Percentiles rank a stretch among this genome's conserved stretches.
These are phyloP conservation scores for Hippophae rhamnoides DNA, from an alignment of 306 rosid species.

Conservation along the genomic window DNA sequence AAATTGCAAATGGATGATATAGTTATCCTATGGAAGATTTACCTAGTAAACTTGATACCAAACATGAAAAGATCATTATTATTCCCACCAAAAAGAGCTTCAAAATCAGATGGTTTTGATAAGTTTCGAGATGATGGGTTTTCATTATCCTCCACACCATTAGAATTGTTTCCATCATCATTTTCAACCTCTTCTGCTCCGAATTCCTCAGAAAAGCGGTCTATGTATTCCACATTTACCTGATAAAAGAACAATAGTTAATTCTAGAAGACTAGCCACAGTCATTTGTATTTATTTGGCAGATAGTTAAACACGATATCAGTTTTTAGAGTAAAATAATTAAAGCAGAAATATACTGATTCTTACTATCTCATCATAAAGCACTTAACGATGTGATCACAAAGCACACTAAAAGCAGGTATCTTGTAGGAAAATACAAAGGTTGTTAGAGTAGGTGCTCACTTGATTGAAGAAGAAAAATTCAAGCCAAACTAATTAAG, in stretches of 20 bases:
- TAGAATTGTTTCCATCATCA: constrained; percentile 18
- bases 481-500: too few relatives aligned
- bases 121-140: constrained; percentile 32
- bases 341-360: too few relatives aligned
- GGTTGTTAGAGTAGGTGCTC: too few relatives aligned
- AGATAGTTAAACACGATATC: neutral
- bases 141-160: constrained; percentile 25
- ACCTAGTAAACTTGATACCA: constrained; percentile 90
- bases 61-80: constrained; percentile 77
- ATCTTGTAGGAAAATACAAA: too few relatives aligned
- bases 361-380: too few relatives aligned
- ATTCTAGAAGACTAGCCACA: constrained; percentile 5
- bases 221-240: constrained; percentile 68
- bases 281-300: neutral
- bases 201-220: constrained; percentile 63
- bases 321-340: neutral
- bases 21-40: constrained; percentile 5
- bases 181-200: constrained; percentile 50
- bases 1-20: neutral
- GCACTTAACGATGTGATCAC: too few relatives aligned
- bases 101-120: constrained; percentile 62
- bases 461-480: too few relatives aligned
- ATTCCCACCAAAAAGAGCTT: constrained; percentile 74
- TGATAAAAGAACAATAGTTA: constrained; percentile 25
- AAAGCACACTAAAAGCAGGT: too few relatives aligned